phyloP scores from a whole-genome alignment of 2,329 filamentous ascomycete species.

The Xylaria sp. region DNA sequence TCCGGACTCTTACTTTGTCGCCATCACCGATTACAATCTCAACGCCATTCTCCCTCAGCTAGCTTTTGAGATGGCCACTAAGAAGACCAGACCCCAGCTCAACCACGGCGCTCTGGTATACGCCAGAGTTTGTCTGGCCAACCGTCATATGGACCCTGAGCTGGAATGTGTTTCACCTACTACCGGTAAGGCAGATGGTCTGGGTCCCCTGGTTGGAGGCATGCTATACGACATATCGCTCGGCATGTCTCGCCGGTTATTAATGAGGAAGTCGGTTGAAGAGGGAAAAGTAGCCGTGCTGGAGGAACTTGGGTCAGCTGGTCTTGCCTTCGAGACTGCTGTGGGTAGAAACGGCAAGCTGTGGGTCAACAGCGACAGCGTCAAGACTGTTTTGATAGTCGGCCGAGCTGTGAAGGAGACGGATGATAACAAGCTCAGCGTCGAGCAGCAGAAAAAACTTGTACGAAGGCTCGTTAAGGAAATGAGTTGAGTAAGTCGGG shows the following conservation, averaged over 20 bases:
- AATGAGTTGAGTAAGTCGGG: slow-evolving; percentile 55
- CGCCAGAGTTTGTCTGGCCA: slow-evolving; percentile 80
- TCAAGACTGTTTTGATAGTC: slow-evolving; percentile 78
- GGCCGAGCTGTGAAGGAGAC: slow-evolving; percentile 80
- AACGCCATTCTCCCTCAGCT: slow-evolving; percentile 81
- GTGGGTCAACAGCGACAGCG: slow-evolving; percentile 85
- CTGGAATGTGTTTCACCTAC: slow-evolving; percentile 87
- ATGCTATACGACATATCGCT: slow-evolving; percentile 86
- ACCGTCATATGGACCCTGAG: slow-evolving; percentile 87
- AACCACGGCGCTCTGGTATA: slow-evolving; percentile 83
- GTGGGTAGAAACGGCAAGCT: slow-evolving; percentile 92
- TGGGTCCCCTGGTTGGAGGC: slow-evolving; percentile 84
- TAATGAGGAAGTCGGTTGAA: slow-evolving; percentile 71
- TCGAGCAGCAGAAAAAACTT: slow-evolving; percentile 75
- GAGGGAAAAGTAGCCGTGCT: slow-evolving; percentile 76
- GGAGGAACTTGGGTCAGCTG: slow-evolving; percentile 79
- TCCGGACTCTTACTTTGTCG: slow-evolving; percentile 82
- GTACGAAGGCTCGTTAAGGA: slow-evolving; percentile 74
- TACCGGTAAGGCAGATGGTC: slow-evolving; percentile 87
- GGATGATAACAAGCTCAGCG: slow-evolving; percentile 72
- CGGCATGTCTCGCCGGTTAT: slow-evolving; percentile 81
- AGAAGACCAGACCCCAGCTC: slow-evolving; percentile 88
- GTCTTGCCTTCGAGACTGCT: slow-evolving; percentile 90
- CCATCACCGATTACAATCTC: slow-evolving; percentile 73
- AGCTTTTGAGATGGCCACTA: slow-evolving; percentile 91